Evolutionary conservation across 2,329 filamentous ascomycete genomes (phyloP), one percentile per base, ranked within the genome.

Genomic region (Blastomyces parvus): DNA sequence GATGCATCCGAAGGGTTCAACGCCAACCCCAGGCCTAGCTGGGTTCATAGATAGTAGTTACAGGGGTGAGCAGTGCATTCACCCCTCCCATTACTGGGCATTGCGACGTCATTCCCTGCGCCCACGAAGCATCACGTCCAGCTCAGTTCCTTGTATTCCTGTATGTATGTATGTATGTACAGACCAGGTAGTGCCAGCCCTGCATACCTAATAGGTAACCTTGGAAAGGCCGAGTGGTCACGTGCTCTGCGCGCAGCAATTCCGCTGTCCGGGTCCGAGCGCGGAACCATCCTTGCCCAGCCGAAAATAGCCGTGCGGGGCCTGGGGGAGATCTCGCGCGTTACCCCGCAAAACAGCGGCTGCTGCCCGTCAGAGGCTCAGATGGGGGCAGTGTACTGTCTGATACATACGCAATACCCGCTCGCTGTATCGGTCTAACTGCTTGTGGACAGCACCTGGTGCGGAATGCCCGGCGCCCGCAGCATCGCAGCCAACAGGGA

Each of bases 261-360:
- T 58, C 55, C 55, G 55, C 55, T 17, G 11, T 58, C 2, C 33
- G 55, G 22, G 19, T 2, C 33, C 36, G 55, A 58, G 36, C 30
- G 55, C 55, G 55, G 55, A 58, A 58, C 27, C 27, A 58, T n/a
- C 55, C 55, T 40, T 9, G 3, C 27, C 55, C 55, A 58, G 55
- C 55, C 55, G 55, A 25, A 58, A 22, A 58, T 58, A 58, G 36
- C 55, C 55, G 55, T 40, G 55, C 22, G 55, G 27, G 55, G n/a
- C n/a, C n/a, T n/a, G n/a, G 17, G 55, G 55, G 19, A 25, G 19
- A 58, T 2, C 25, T 17, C 55, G 7, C 8, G 36, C 33, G 19
- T 27, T 58, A 58, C 36, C 55, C 55, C 55, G 55, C 55, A 58
- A 58, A 58, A 58, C n/a, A n/a, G 9, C 1, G 2, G 2, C 7